Evolutionary conservation across 805 yeast genomes (phyloP).

Genomic region (Wickerhamiella sergipiensis): DNA sequence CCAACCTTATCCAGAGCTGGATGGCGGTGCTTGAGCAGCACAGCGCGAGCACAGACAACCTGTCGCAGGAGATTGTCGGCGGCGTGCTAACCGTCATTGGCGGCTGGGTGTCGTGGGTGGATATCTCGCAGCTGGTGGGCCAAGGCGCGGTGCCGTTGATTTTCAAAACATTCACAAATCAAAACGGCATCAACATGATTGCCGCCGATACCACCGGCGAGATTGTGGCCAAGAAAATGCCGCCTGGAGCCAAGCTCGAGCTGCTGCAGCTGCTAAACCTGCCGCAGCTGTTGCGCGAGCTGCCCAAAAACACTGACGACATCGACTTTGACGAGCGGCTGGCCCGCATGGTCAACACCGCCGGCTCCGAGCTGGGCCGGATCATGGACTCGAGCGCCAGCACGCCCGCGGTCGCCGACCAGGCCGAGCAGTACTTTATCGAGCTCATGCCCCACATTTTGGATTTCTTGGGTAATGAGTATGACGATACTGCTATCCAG

Average conservation of each 20-base stretch:
- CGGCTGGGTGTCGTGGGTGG: constrained; percentile 86
- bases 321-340: constrained; percentile 62
- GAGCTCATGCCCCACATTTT: constrained; percentile 62
- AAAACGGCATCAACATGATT: constrained; percentile 29
- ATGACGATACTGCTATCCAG: constrained; percentile 77
- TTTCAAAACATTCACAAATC: constrained; percentile 40
- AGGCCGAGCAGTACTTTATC: constrained; percentile 34
- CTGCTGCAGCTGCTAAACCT: constrained; percentile 57
- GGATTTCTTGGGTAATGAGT: constrained; percentile 61
- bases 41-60: not conserved
- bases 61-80: constrained; percentile 35
- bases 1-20: constrained; percentile 31
- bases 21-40: constrained; percentile 4
- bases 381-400: constrained; percentile 38
- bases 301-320: constrained; percentile 24
- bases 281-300: constrained; percentile 37
- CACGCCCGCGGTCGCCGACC: constrained; percentile 17
- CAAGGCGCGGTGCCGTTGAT: constrained; percentile 38
- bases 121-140: constrained; percentile 57
- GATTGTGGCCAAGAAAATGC: constrained; percentile 66
- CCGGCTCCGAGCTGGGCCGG: constrained; percentile 63
- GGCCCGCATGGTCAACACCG: constrained; percentile 58
- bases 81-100: constrained; percentile 58
- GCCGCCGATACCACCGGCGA: constrained; percentile 47
- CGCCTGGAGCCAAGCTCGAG: constrained; percentile 54